Base-by-base conservation (phyloP, 768 basidiomycete species). In the Podaxis sp. region DNA sequence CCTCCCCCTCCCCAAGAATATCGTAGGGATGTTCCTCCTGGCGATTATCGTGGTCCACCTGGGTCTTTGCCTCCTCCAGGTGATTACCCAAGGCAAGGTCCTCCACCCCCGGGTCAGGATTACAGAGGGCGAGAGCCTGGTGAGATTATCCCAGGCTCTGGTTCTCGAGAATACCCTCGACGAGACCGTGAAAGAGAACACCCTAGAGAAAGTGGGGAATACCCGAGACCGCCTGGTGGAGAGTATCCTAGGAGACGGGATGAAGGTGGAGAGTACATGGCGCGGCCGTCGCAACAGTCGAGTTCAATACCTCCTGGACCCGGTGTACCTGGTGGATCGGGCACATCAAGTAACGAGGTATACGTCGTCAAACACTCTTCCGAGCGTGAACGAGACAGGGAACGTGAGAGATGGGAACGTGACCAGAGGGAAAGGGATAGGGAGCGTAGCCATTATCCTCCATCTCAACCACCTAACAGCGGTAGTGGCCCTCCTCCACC, bases 371-470 rank as follows among this genome's bases (percentile, higher is more conserved):
- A 62, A 20, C 60, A 62, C 20, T 30, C 53, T 30, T 60, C 59
- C 24, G 60, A 62, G 1, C 60, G 63, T 3, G 64, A 67, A n/a
- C 62, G 64, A 36, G 60, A 65, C 13, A 54, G 65, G 26, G 65
- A 66, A 28, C 62, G 62, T 2, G 62, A 66, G 41, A 58, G 64
- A 22, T 54, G 64, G 58, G 66, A 65, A 15, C 63, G 57, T 13
- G 63, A 64, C n/a, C 63, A 50, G 33, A 64, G 52, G 30, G 63
- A 62, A 51, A 51, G 64, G 17, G 64, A 66, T 10, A 56, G 66
- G 15, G 64, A 67, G 26, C 59, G 53, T 13, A 33, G 22, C 37
- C 52, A 62, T 55, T 62, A 62, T 46, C 52, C 52, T 1, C 53
- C 60, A 24, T 33, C 60, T 11, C 53, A 44, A 2, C 40, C 50